A percentile compares a stretch with the other conserved stretches of the same genome.
phyloP scores from a whole-genome alignment of 805 yeast species.

The Pichia scutulata region DNA sequence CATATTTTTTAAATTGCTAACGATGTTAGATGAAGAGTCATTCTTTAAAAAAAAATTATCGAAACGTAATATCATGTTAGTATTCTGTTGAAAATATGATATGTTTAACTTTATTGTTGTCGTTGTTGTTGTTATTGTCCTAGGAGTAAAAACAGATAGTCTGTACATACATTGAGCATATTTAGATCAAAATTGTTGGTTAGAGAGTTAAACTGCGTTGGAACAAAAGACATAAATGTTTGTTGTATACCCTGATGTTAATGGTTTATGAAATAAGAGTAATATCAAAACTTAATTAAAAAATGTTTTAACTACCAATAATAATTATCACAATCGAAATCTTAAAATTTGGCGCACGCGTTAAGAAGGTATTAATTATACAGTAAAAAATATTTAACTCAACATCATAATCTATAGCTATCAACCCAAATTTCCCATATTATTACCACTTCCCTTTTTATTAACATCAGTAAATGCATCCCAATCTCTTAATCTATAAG shows the following conservation, averaged over 20 bases:
- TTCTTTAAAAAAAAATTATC: conserved; percentile 13
- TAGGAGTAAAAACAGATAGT: neutral
- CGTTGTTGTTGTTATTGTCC: neutral
- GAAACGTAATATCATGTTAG: neutral
- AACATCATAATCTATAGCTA: neutral
- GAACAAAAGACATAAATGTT: conserved; percentile 8
- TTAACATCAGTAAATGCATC: conserved; percentile 86
- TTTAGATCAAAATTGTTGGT: conserved; percentile 6
- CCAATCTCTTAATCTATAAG: conserved; percentile 79
- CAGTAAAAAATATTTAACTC: neutral
- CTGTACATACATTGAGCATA: conserved; percentile 4
- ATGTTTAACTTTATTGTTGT: neutral
- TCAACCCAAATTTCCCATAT: conserved; percentile 53
- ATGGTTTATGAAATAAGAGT: too few species aligned
- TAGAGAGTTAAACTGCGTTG: conserved; percentile 8
- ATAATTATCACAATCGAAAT: too few species aligned
- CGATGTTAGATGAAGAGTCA: conserved; percentile 38
- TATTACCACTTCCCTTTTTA: conserved; percentile 87
- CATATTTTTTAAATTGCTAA: conserved; percentile 56
- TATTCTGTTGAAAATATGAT: neutral
- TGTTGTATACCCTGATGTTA: neutral
- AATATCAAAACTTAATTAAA: too few species aligned
- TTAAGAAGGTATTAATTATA: too few species aligned
- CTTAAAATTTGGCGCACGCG: neutral
- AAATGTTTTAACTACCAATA: too few species aligned